These are phyloP conservation scores for Candida orba DNA, from an alignment of 805 yeast genomes.

Conservation along the genomic window DNA sequence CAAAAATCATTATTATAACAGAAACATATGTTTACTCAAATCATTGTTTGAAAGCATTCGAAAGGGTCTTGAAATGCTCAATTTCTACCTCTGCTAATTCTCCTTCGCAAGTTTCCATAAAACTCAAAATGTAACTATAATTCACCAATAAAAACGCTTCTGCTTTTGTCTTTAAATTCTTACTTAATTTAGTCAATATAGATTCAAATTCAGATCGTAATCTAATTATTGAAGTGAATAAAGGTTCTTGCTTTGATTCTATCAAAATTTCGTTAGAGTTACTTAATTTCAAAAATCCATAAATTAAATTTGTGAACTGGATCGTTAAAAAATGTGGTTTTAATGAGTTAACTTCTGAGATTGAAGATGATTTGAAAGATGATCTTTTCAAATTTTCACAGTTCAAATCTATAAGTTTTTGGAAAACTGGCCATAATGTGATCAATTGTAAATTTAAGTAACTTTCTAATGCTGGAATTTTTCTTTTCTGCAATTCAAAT, in stretches of 20 bases:
- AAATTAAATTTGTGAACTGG: slow-evolving; percentile 65
- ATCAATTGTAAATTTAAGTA: slow-evolving; percentile 61
- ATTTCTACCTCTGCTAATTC: slow-evolving; percentile 34
- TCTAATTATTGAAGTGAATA: slow-evolving; percentile 60
- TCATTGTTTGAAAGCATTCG: slow-evolving; percentile 30
- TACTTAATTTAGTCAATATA: slow-evolving; percentile 59
- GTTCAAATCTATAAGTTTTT: slow-evolving; percentile 66
- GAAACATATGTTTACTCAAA: neutral
- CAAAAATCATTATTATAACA: too few relatives aligned
- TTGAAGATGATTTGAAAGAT: slow-evolving; percentile 28
- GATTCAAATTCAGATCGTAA: slow-evolving; percentile 77
- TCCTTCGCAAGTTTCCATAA: slow-evolving; percentile 32
- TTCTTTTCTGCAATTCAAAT: slow-evolving; percentile 58
- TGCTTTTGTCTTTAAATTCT: slow-evolving; percentile 37
- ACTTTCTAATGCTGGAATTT: slow-evolving; percentile 64
- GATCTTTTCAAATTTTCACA: slow-evolving; percentile 57
- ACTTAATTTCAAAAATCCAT: slow-evolving; percentile 60
- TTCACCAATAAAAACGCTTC: slow-evolving; percentile 68
- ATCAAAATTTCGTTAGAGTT: slow-evolving; percentile 24
- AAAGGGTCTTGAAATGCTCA: slow-evolving; percentile 37
- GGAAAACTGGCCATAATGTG: slow-evolving; percentile 81
- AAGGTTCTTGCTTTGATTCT: slow-evolving; percentile 50
- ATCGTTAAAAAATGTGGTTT: slow-evolving; percentile 65
- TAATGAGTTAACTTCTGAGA: slow-evolving; percentile 25
- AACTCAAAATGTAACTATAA: slow-evolving; percentile 25